These are phyloP conservation scores for Prunus armeniaca DNA, from an alignment of 306 rosid species.

Conservation along the genomic window DNA sequence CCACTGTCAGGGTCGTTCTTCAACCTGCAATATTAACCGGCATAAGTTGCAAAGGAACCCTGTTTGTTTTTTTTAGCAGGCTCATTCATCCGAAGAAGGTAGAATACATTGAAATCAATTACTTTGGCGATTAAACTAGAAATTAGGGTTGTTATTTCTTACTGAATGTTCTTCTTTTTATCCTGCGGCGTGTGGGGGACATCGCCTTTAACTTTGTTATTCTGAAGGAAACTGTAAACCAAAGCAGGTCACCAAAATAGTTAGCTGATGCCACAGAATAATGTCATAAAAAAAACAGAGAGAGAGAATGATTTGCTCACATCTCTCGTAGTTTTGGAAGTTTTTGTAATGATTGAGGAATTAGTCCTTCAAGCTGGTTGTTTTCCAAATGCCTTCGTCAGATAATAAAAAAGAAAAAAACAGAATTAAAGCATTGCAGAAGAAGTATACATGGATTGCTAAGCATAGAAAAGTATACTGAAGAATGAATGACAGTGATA, in stretches of 20 bases:
- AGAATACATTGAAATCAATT: background rate
- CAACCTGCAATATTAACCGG: background rate
- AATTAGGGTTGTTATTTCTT: slow-evolving; percentile 22
- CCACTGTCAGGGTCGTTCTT: background rate
- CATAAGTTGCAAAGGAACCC: background rate
- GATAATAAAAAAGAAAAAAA: slow-evolving; percentile 3
- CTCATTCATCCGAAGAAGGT: background rate
- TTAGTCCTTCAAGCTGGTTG: slow-evolving; percentile 64
- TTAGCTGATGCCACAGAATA: background rate
- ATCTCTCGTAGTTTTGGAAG: slow-evolving; percentile 56
- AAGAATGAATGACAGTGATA: background rate
- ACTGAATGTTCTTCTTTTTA: slow-evolving; percentile 35
- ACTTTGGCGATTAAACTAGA: background rate
- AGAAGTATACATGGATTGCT: background rate
- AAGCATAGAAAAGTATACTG: background rate
- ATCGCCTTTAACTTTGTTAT: slow-evolving; percentile 30
- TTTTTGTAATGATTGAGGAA: slow-evolving; percentile 46
- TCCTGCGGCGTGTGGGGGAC: slow-evolving; percentile 20
- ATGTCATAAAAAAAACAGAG: too few relatives aligned
- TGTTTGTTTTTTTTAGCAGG: too few relatives aligned
- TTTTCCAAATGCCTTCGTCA: slow-evolving; percentile 72
- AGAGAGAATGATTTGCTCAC: slow-evolving; percentile 42
- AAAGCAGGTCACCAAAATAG: slow-evolving; percentile 2
- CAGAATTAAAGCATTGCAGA: slow-evolving; percentile 12
- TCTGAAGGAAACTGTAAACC: slow-evolving; percentile 41